Conservation (phyloP, 306 rosid genomes). For the Acacia melanoxylon region DNA sequence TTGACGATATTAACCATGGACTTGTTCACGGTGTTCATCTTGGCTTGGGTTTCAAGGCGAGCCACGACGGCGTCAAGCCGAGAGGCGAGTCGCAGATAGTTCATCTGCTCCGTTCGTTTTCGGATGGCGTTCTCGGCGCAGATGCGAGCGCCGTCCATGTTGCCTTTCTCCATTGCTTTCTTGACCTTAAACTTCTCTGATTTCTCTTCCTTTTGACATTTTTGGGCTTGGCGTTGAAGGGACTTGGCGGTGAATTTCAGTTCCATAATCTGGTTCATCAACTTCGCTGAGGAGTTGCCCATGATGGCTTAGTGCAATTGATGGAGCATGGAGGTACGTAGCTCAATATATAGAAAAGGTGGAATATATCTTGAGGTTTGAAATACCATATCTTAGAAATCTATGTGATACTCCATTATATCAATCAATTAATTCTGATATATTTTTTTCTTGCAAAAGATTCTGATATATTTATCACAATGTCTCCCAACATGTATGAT, state of each 20-base stretch:
- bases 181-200: conserved; percentile 70
- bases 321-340: too few species aligned
- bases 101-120: conserved; percentile 71
- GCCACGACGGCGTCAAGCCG: conserved; percentile 75
- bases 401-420: too few species aligned
- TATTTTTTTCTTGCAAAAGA: too few species aligned
- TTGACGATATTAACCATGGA: conserved; percentile 71
- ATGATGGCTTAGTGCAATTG: conserved; percentile 15
- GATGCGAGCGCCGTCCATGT: conserved; percentile 71
- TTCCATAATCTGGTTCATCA: conserved; percentile 72
- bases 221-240: conserved; percentile 61
- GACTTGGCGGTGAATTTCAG: conserved; percentile 67
- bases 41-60: conserved; percentile 75
- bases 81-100: conserved; percentile 67
- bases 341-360: too few species aligned
- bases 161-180: conserved; percentile 75
- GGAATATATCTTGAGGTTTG: too few species aligned
- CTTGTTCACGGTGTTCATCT: conserved; percentile 66
- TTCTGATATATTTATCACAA: too few species aligned
- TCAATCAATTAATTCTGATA: too few species aligned
- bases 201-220: conserved; percentile 83
- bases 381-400: too few species aligned
- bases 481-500: too few species aligned
- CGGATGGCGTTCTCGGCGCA: conserved; percentile 80
- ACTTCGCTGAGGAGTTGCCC: conserved; percentile 63